phyloP scores from a whole-genome alignment of 1,284 basidiomycete genomes.

The Amylostereum areolatum region DNA sequence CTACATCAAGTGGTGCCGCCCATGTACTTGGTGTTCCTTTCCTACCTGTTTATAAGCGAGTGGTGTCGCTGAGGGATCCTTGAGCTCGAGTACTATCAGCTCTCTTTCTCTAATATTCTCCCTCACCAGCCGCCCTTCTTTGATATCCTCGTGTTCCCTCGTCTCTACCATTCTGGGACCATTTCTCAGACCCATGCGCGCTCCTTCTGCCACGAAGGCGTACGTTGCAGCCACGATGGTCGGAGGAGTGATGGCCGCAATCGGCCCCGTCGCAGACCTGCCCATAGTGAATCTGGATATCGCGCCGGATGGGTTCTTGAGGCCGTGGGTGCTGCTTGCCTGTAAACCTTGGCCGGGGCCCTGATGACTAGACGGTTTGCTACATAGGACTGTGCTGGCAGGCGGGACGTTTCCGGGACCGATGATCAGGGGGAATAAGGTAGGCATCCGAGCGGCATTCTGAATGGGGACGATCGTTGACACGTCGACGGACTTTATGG shows the following conservation, averaged over 20 bases:
- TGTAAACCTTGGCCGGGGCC: background rate
- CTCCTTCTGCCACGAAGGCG: too few species aligned
- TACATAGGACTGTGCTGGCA: slow-evolving; percentile 20
- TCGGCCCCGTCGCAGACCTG: slow-evolving; percentile 12
- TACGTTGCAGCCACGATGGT: background rate
- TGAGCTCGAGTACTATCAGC: too few species aligned
- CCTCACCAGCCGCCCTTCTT: too few species aligned
- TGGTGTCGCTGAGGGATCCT: too few species aligned
- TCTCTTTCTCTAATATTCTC: too few species aligned
- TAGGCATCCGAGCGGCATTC: slow-evolving; percentile 7
- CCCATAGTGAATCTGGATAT: slow-evolving; percentile 18
- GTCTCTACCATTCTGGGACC: too few species aligned
- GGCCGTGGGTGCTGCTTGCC: background rate
- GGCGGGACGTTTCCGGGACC: slow-evolving; percentile 22
- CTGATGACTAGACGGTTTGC: background rate
- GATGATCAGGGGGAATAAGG: slow-evolving; percentile 19
- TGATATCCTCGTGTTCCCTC: too few species aligned
- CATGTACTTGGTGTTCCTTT: too few species aligned
- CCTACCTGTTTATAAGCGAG: too few species aligned
- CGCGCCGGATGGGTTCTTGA: slow-evolving; percentile 18
- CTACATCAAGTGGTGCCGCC: too few species aligned
- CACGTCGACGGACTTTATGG: background rate
- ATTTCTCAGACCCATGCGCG: too few species aligned
- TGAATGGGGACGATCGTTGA: background rate
- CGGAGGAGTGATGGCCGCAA: slow-evolving; percentile 1